phyloP scores from a whole-genome alignment of 345 rosid species.

The Bruguiera parviflora region DNA sequence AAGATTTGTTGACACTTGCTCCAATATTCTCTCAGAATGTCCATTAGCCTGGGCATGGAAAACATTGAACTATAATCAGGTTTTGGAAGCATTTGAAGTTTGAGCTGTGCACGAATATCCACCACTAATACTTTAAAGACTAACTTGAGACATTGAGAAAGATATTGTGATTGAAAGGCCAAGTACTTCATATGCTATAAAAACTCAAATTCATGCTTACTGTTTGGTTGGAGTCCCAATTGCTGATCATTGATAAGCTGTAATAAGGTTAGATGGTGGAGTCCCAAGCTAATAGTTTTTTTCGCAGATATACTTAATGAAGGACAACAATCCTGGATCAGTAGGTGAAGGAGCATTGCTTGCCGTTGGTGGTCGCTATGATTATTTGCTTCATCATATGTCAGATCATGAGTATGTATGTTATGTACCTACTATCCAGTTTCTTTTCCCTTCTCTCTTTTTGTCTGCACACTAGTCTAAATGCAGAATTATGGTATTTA shows the following conservation, averaged over 20 bases:
- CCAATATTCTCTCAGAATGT: too few species aligned
- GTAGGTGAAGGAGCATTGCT: slow-evolving; percentile 68
- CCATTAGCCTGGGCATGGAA: too few species aligned
- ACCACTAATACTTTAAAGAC: background rate
- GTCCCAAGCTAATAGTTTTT: slow-evolving; percentile 4
- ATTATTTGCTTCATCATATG: slow-evolving; percentile 71
- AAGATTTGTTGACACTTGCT: too few species aligned
- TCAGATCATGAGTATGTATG: slow-evolving; percentile 64
- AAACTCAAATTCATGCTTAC: background rate
- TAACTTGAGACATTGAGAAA: background rate
- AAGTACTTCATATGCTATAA: background rate
- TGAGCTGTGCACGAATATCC: too few species aligned
- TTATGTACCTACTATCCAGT: slow-evolving; percentile 26
- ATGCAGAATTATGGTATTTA: background rate
- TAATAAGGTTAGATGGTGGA: background rate
- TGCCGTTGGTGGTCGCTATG: slow-evolving; percentile 95
- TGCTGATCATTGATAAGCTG: background rate
- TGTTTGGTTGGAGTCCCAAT: background rate
- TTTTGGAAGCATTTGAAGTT: too few species aligned
- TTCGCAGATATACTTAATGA: slow-evolving; percentile 59
- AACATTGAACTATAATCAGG: too few species aligned
- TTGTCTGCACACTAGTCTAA: background rate
- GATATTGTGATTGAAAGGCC: background rate
- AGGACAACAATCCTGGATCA: slow-evolving; percentile 67
- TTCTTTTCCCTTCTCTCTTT: slow-evolving; percentile 17